These are phyloP conservation scores for Chloromonas sp. DNA, from an alignment of 163 green algal genomes.

Conservation along the genomic window DNA sequence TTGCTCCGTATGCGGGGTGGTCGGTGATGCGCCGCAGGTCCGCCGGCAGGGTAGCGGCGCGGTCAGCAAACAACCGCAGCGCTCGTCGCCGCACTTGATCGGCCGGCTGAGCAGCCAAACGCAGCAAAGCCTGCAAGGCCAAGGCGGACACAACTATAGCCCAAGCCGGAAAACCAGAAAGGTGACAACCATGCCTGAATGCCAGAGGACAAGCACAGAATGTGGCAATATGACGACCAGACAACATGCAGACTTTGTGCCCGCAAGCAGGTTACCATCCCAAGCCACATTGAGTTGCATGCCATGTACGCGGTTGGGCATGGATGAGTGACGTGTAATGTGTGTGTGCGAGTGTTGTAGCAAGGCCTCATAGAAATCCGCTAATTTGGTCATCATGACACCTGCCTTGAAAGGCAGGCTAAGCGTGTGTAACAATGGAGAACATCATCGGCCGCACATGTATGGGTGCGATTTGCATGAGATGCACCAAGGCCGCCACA, in stretches of 20 bases:
- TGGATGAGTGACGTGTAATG: background rate
- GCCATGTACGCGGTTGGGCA: background rate
- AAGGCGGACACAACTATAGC: constrained; percentile 2
- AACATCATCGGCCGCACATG: background rate
- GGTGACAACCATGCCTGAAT: background rate
- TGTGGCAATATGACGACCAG: background rate
- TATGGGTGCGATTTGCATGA: no score
- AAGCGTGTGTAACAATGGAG: background rate
- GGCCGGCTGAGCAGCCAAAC: constrained; percentile 21
- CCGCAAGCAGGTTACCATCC: no score
- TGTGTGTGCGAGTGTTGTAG: background rate
- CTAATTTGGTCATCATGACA: background rate
- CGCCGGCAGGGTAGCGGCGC: constrained; percentile 18
- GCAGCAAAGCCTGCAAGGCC: constrained; percentile 27
- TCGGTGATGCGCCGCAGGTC: constrained; percentile 20
- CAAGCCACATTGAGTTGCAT: background rate
- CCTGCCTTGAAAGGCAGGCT: background rate
- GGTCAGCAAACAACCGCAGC: constrained; percentile 45
- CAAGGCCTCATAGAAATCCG: background rate
- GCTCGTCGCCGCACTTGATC: constrained; percentile 49
- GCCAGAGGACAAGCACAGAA: background rate
- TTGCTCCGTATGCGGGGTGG: constrained; percentile 1
- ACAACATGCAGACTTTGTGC: background rate
- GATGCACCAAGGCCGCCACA: no score
- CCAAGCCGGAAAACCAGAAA: constrained; percentile 14